Conservation (phyloP, 768 basidiomycete species). For the Pulveroboletus sp. region DNA sequence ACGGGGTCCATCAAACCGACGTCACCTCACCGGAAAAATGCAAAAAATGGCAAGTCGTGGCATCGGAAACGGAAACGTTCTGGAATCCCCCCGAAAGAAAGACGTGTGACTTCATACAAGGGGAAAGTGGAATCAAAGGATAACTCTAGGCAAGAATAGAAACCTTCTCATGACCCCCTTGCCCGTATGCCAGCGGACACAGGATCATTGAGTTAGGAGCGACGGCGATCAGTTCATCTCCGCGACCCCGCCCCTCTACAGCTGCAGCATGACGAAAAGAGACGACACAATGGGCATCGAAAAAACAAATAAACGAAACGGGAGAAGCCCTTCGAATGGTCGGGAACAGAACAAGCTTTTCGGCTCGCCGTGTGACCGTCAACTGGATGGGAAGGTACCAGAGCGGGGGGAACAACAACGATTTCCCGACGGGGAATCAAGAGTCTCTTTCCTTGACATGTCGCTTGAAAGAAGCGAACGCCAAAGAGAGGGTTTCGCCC, state of each 20-base stretch:
- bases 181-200: conserved; percentile 10
- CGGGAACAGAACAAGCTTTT: neutral
- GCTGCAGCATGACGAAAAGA: conserved; percentile 18
- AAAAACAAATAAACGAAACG: conserved; percentile 1
- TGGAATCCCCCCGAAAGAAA: conserved; percentile 4
- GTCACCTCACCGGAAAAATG: neutral
- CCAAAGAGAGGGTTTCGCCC: conserved; percentile 4
- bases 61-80: neutral
- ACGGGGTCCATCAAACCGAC: neutral
- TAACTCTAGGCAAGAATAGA: conserved; percentile 2
- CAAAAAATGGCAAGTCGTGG: neutral
- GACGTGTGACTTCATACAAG: neutral
- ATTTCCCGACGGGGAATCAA: conserved; percentile 4
- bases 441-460: conserved; percentile 2
- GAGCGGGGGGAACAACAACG: neutral
- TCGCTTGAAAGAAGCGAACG: conserved; percentile 3
- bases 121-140: conserved; percentile 1
- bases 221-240: conserved; percentile 30
- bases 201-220: conserved; percentile 19
- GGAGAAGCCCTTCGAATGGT: neutral
- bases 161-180: conserved; percentile 10
- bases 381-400: conserved; percentile 8
- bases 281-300: neutral
- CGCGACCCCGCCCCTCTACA: conserved; percentile 7
- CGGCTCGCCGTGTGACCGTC: neutral